Conservation (phyloP, 2,329 filamentous ascomycete genomes). For the Scolecobasidium constrictum region DNA sequence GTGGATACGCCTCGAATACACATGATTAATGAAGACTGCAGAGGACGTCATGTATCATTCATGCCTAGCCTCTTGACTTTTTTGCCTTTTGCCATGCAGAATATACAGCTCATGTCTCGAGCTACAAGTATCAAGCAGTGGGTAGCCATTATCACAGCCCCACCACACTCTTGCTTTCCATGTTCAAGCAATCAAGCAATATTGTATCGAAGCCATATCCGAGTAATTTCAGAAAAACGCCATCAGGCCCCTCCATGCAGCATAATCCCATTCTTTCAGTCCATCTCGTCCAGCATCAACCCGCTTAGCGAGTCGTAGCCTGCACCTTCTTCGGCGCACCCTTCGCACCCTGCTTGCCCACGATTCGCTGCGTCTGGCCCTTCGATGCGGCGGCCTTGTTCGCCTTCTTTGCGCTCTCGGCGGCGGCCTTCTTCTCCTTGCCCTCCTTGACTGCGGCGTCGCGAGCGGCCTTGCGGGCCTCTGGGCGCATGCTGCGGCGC, state of each 20-base stretch:
- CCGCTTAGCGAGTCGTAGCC: slow-evolving; percentile 75
- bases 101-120: background rate
- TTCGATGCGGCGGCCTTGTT: slow-evolving; percentile 76
- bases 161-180: no score
- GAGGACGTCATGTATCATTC: slow-evolving; percentile 1
- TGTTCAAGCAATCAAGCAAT: no score
- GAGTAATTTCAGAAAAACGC: no score
- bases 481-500: slow-evolving; percentile 86
- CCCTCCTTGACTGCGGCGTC: slow-evolving; percentile 85
- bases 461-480: slow-evolving; percentile 88
- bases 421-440: slow-evolving; percentile 95
- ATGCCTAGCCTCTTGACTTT: background rate
- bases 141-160: no score
- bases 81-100: background rate
- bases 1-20: no score
- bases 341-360: slow-evolving; percentile 96
- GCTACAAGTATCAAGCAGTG: background rate
- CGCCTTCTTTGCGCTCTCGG: slow-evolving; percentile 89
- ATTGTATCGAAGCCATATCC: no score
- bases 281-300: no score
- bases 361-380: slow-evolving; percentile 69
- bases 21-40: no score
- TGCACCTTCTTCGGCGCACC: slow-evolving; percentile 77
- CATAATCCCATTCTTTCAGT: no score
- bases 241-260: no score